These are phyloP conservation scores for Glarea lozoyensis DNA, from an alignment of 495 filamentous ascomycete genomes.

Conservation along the genomic window DNA sequence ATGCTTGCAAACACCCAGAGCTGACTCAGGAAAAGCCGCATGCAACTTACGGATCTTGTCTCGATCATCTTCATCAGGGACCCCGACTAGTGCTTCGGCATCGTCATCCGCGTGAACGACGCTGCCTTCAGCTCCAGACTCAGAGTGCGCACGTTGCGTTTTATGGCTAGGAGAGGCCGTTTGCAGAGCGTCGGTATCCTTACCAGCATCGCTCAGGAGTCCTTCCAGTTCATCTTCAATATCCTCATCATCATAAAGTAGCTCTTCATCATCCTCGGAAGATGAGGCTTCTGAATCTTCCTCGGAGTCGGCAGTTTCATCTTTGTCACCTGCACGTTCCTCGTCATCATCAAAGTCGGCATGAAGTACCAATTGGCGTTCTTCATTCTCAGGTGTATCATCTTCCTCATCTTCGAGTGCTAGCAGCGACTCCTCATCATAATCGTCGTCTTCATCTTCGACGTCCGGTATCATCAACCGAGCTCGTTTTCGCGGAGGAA, in stretches of 20 bases:
- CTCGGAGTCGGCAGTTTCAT: constrained; percentile 19
- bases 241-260: neutral
- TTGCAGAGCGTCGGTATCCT: constrained; percentile 1
- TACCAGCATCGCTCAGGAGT: constrained; percentile 6
- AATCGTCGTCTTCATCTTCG: constrained; percentile 17
- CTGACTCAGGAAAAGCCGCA: constrained; percentile 22
- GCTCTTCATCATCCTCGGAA: constrained; percentile 11
- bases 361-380: constrained; percentile 15
- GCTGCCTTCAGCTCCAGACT: neutral
- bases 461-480: constrained; percentile 37
- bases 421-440: constrained; percentile 2
- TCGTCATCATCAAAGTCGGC: constrained; percentile 25
- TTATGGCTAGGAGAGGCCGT: neutral
- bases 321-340: constrained; percentile 24
- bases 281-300: constrained; percentile 18
- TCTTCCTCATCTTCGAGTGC: constrained; percentile 5
- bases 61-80: constrained; percentile 27
- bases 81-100: constrained; percentile 9
- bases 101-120: constrained; percentile 13
- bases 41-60: constrained; percentile 23
- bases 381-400: constrained; percentile 12
- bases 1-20: constrained; percentile 18
- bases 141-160: neutral
- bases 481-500: constrained; percentile 68
- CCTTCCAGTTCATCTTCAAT: constrained; percentile 19